Percentiles rank a stretch among this genome's conserved stretches.
These are phyloP conservation scores for Naegleria lovaniensis DNA, from an alignment of 208 protist genomes.

Conservation along the genomic window DNA sequence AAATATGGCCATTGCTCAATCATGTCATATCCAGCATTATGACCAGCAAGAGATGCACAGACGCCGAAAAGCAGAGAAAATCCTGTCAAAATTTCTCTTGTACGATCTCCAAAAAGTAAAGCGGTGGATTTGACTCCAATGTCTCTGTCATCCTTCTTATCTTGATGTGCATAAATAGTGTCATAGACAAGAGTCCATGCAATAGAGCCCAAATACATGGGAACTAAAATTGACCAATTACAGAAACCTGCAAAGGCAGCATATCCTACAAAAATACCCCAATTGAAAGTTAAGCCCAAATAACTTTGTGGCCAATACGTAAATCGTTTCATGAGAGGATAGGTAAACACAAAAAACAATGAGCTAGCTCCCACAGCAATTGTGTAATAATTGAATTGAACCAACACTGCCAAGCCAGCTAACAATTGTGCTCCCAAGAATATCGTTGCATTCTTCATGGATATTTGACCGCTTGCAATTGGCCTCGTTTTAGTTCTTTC, in stretches of 20 bases:
- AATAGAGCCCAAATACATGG: slow-evolving; percentile 56
- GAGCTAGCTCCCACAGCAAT: slow-evolving; percentile 49
- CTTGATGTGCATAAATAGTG: slow-evolving; percentile 75
- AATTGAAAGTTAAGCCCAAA: slow-evolving; percentile 74
- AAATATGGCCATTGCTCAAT: neutral
- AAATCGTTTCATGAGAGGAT: slow-evolving; percentile 69
- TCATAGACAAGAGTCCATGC: slow-evolving; percentile 74
- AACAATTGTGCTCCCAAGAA: slow-evolving; percentile 53
- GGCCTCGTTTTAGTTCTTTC: slow-evolving; percentile 59
- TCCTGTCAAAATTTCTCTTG: neutral
- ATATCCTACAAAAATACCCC: slow-evolving; percentile 63
- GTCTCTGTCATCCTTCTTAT: slow-evolving; percentile 57
- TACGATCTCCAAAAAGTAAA: slow-evolving; percentile 52
- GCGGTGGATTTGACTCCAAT: slow-evolving; percentile 70
- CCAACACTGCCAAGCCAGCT: slow-evolving; percentile 48
- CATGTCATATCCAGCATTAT: neutral
- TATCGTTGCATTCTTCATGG: slow-evolving; percentile 31
- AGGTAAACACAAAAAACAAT: slow-evolving; percentile 55
- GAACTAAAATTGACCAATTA: slow-evolving; percentile 35
- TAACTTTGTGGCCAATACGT: slow-evolving; percentile 66
- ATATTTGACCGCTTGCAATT: slow-evolving; percentile 50
- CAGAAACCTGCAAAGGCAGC: slow-evolving; percentile 43
- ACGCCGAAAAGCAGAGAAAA: neutral
- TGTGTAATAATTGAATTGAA: slow-evolving; percentile 37
- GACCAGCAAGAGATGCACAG: neutral